Evolutionary conservation across 495 filamentous ascomycete species (phyloP).

Genomic region (Penicillium diatomitis): DNA sequence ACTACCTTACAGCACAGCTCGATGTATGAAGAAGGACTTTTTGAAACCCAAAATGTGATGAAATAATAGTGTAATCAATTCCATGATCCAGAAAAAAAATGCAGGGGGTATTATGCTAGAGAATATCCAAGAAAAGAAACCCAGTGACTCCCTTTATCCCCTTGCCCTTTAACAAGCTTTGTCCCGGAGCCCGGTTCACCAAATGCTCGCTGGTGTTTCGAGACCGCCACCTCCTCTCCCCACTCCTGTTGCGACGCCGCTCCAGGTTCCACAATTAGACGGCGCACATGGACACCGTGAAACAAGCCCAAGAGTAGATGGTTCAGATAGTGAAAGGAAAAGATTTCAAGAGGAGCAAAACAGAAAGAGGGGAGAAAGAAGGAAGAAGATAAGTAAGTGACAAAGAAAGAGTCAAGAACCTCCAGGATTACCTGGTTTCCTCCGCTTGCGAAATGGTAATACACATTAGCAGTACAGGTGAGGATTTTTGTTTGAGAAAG

Average conservation of each 20-base stretch:
- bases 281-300: neutral
- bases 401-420: constrained; percentile 1
- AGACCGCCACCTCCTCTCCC: neutral
- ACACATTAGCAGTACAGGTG: constrained; percentile 31
- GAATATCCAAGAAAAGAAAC: neutral
- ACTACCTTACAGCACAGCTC: too few species aligned
- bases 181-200: neutral
- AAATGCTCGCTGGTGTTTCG: neutral
- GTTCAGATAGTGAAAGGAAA: too few species aligned
- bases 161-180: too few species aligned
- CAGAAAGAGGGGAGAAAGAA: constrained; percentile 1
- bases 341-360: neutral
- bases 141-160: too few species aligned
- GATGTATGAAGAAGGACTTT: too few species aligned
- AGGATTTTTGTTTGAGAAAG: constrained; percentile 4
- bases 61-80: too few species aligned
- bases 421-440: too few species aligned
- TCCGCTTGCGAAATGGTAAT: constrained; percentile 12
- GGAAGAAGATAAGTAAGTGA: constrained; percentile 2
- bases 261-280: neutral
- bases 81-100: too few species aligned
- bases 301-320: neutral
- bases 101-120: constrained; percentile 13
- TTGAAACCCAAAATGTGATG: too few species aligned
- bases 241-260: constrained; percentile 3